Evolutionary conservation across 495 filamentous ascomycete species (phyloP).

Genomic region (Podospora comata): DNA sequence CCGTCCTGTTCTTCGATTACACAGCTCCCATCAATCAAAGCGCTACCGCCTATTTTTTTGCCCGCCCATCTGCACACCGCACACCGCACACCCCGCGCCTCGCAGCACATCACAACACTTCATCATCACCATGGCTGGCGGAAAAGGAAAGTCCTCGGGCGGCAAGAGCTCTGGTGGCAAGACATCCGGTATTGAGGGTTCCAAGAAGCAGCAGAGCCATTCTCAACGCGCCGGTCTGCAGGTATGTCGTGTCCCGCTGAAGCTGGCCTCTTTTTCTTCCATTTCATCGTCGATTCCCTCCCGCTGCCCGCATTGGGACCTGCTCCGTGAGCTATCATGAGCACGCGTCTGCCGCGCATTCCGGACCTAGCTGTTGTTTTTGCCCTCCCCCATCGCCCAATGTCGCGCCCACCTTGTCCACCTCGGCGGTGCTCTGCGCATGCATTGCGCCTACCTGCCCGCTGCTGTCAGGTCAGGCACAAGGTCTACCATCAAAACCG

Average conservation of each 20-base stretch:
- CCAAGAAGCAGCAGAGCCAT: conserved; percentile 96
- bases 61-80: background rate
- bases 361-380: conserved; percentile 9
- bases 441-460: background rate
- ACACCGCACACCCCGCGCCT: background rate
- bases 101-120: conserved; percentile 13
- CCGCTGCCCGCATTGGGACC: conserved; percentile 1
- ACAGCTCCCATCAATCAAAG: conserved; percentile 7
- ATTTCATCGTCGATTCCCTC: conserved; percentile 6
- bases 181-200: conserved; percentile 66
- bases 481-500: background rate
- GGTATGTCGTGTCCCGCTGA: conserved; percentile 58
- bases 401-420: background rate
- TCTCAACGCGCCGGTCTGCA: conserved; percentile 97
- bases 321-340: background rate
- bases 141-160: conserved; percentile 91
- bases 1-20: background rate
- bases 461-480: background rate
- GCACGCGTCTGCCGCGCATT: conserved; percentile 25
- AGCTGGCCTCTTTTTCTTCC: conserved; percentile 19
- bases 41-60: conserved; percentile 6
- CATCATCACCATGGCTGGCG: conserved; percentile 57
- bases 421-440: background rate
- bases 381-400: background rate
- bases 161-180: conserved; percentile 83